Base-by-base conservation (phyloP, 345 rosid species). In the Eucalyptus pumila region DNA sequence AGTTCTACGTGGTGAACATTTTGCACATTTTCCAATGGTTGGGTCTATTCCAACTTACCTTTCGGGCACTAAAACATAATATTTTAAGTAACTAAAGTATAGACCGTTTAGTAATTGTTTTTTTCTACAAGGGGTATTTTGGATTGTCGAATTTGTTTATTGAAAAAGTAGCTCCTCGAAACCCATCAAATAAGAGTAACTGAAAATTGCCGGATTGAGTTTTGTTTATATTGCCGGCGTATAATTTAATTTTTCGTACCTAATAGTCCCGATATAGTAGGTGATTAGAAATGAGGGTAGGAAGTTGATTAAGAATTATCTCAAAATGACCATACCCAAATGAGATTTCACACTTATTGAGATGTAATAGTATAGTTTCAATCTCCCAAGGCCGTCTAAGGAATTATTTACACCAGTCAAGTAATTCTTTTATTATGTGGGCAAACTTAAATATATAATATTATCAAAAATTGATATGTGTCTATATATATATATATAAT, bases 211-310 rank as follows among this genome's bases (percentile, higher is more conserved):
- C 5, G 26, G 72, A 3, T 1, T 6, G 6, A 72, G 14, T 72
- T 67, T 67, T 67, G 2, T 32, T 16, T 67, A 14, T 4, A 8
- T 5, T 32, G 3, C 1, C 0, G 9, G 0, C 0, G 2, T 5
- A 67, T 67, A 37, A 9, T 67, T 67, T 32, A 8, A 69, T 8
- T 32, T 69, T 8, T 16, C 6, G 3, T 17, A 3, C 19, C 16
- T 56, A 23, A 56, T 6, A 4, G 0, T 24, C 62, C 0, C 14
- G 5, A 56, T 24, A 56, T 9, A 24, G 62, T 56, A 56, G 62
- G 62, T 2, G 27, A 9, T 56, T 56, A 0, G 62, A 9, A 1
- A 2, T 23, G 27, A 56, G 62, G 4, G 5, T 24, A 23, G 62
- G 14, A 56, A 56, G 13, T 56, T 56, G 62, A 56, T 0, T 24